Base-by-base conservation (phyloP, 2,329 filamentous ascomycete genomes). In the Trichoderma polysporum region DNA sequence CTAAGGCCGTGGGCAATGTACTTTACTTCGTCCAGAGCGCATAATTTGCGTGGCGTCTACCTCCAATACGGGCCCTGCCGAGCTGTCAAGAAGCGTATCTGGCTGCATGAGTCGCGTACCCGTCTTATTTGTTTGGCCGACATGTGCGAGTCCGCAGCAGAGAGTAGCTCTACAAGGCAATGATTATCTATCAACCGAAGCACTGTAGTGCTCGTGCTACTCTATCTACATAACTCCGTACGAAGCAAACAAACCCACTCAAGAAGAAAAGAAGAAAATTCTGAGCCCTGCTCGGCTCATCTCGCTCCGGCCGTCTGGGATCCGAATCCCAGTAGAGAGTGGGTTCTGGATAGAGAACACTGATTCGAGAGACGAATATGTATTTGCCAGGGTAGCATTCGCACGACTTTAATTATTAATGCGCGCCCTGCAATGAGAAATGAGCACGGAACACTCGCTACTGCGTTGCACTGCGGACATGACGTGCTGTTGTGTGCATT, bases 231-330 rank as follows among this genome's bases (percentile, higher is more conserved):
- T n/a, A n/a, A n/a, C 27, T 52, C 17, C n/a, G 29, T 29, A 31
- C 25, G 49, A 29, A 19, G 49, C 49, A 31, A 17, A 17, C 49
- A 27, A 27, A 29, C 47, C 12, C 27, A 19, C 39, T 33, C 27
- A 27, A 25, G 17, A 19, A 45, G 13, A n/a, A 37, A 41, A 9
- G n/a, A 25, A 45, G 15, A 45, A 31, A 13, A 3, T 4, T 35
- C 35, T 19, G 9, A 37, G 7, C 60, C 50, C 59, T 60, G 60
- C 17, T 19, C 50, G 50, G 60, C 60, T 54, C 60, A 63, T 63
- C 49, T 63, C 50, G 49, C 35, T 63, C 50, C 19, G 25, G 50
- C 19, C n/a, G n/a, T n/a, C 17, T 25, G 50, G 50, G 60, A 63
- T 63, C 60, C 50, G 19, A 17, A 53, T 54, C 49, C 60, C 39